phyloP scores from a whole-genome alignment of 2,329 filamentous ascomycete genomes.

The Cladophialophora bantiana region DNA sequence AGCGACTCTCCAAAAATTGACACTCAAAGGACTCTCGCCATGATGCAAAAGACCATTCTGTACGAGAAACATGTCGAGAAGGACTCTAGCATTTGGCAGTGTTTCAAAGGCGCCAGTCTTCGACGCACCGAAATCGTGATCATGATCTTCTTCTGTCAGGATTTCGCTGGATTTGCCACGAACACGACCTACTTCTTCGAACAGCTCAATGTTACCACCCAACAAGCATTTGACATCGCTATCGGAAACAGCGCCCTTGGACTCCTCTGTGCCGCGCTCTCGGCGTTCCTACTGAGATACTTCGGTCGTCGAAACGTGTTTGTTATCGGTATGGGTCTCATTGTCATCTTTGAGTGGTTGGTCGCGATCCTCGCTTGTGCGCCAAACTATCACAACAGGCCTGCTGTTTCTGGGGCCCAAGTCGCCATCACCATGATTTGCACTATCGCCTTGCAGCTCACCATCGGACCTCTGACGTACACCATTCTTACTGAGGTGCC shows the following conservation, averaged over 20 bases:
- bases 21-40: constrained; percentile 9
- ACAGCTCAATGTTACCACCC: constrained; percentile 2
- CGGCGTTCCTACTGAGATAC: constrained; percentile 9
- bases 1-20: constrained; percentile 5
- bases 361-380: constrained; percentile 14
- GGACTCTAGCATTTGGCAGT: constrained; percentile 5
- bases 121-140: constrained; percentile 18
- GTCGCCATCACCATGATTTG: constrained; percentile 8
- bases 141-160: constrained; percentile 14
- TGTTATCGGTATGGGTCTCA: constrained; percentile 9
- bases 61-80: constrained; percentile 9
- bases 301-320: constrained; percentile 9
- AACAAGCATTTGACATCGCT: constrained; percentile 14
- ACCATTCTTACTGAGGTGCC: constrained; percentile 13
- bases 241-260: constrained; percentile 7
- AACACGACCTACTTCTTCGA: constrained; percentile 17
- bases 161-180: constrained; percentile 4
- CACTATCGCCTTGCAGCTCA: constrained; percentile 1
- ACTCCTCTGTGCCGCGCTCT: not conserved
- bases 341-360: constrained; percentile 12
- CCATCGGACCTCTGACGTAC: constrained; percentile 9
- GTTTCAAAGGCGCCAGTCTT: constrained; percentile 3
- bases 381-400: constrained; percentile 9
- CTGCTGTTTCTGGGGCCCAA: constrained; percentile 4
- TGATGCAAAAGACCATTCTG: constrained; percentile 12